Evolutionary conservation across 1,284 basidiomycete species (phyloP), one percentile per base, ranked within the genome.

Genomic region (Austropuccinia psidii): DNA sequence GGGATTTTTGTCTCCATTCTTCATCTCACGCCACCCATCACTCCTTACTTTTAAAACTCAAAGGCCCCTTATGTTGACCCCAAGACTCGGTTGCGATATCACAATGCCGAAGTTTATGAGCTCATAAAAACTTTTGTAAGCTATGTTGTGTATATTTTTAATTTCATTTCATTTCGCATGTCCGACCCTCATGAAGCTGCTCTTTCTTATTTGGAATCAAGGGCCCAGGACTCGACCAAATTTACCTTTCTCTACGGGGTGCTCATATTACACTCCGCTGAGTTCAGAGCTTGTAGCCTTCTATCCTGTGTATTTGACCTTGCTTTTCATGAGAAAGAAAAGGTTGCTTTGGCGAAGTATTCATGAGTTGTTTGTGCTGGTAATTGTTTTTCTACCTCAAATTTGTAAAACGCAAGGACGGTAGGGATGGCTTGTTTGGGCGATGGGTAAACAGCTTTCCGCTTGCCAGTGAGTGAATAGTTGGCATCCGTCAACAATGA

Each of bases 61-160:
- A 68, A 90, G 89, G 90, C 89, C 0, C 89, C 88, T 3, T 92
- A 93, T 77, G 92, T 90, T 0, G 90, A 93, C 77, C 91, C 91
- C 6, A 86, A 87, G 2, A 90, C 90, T 0, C 86, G 88, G 0
- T 82, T 93, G 21, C 85, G 91, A 4, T 93, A 90, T 79, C 89
- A 93, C 76, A 89, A 91, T 82, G 91, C 89, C 81, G 90, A 88
- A 76, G 86, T 93, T 5, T 93, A 91, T 79, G 89, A 91, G 69
- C 83, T 91, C 49, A 87, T 93, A 78, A 90, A 90, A 79, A 85
- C 85, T 45, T 83, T 93, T 77, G 90, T 90, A 76, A 77, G 88
- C 83, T 29, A 13, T 31, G 31, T 15, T 49, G 4, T 24, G 37
- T 31, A 7, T 9, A 21, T 43, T 31, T 41, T 27, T 33, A 1